Base-by-base conservation (phyloP, 164 flowering plant genomes). In the Aristolochia californica region DNA sequence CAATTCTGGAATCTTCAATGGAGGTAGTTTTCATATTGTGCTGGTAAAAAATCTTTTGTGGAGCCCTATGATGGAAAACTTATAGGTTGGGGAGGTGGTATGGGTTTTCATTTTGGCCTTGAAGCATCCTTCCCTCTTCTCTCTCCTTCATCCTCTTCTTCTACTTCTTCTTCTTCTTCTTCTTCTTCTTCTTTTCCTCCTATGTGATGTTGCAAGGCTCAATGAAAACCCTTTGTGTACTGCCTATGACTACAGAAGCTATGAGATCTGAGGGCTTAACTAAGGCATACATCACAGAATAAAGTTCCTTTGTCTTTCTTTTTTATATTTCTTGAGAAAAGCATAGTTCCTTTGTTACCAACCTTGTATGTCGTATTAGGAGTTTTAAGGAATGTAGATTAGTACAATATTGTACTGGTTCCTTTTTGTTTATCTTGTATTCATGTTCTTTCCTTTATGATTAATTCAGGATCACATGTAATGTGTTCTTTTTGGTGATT, bases 231-330 rank as follows among this genome's bases (percentile, higher is more conserved):
- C 12, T 18, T 47, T 47, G 49, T 10, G 12, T 48, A 12, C 51
- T 22, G 2, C 20, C 51, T 10, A 48, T 48, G 51, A 48, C 20
- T 48, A 48, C 12, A 8, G 12, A 48, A 48, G 51, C 51, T 48
- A 48, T 48, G 51, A 48, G 51, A 48, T 48, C 51, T 48, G 51
- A 48, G 51, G 51, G 18, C 51, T n/a, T 10, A 48, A 48, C 45
- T 9, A 48, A 0, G 51, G 22, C 20, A 48, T 48, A 48, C 7
- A 48, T 18, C 3, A 48, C 20, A 17, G 20, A 4, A 48, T 1
- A 5, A n/a, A 9, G 9, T 48, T 17, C 5, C 22, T 48, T 15
- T 9, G 45, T 9, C 15, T 43, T 43, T 43, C 45, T 4, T 16
- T n/a, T 48, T 12, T 1, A 16, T 5, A 48, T 45, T 45, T 45